phyloP scores from a whole-genome alignment of 495 filamentous ascomycete genomes.

The Immersiella caudata region DNA sequence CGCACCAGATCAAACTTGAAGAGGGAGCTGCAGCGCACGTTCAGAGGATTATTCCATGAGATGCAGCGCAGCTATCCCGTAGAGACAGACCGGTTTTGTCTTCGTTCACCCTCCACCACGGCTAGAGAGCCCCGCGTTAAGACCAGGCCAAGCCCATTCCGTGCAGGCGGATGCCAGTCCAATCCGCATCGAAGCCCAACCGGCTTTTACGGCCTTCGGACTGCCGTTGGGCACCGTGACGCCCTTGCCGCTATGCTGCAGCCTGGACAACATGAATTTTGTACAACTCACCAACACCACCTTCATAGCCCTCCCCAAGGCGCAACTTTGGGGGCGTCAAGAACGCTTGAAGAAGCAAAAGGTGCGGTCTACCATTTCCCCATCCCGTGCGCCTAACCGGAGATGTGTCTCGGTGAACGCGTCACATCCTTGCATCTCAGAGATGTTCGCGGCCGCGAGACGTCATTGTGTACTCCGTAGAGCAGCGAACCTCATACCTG shows the following conservation, averaged over 20 bases:
- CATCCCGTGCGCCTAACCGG: slow-evolving; percentile 14
- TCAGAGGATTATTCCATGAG: neutral
- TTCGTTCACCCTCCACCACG: neutral
- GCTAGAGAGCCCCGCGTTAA: slow-evolving; percentile 14
- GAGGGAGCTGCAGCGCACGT: neutral
- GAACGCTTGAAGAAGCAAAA: slow-evolving; percentile 1
- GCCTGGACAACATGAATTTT: slow-evolving; percentile 38
- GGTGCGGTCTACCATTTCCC: slow-evolving; percentile 15
- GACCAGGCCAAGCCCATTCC: slow-evolving; percentile 5
- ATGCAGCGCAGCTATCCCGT: slow-evolving; percentile 9
- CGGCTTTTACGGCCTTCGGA: slow-evolving; percentile 22
- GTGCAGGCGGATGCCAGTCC: slow-evolving; percentile 36
- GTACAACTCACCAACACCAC: slow-evolving; percentile 55
- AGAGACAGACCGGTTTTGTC: neutral
- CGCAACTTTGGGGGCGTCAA: slow-evolving; percentile 9
- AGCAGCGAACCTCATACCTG: slow-evolving; percentile 4
- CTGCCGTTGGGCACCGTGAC: slow-evolving; percentile 53
- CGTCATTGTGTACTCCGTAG: slow-evolving; percentile 6
- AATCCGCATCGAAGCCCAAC: slow-evolving; percentile 44
- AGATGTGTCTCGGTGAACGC: slow-evolving; percentile 14
- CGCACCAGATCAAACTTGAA: neutral
- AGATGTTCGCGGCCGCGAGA: neutral
- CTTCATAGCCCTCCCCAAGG: slow-evolving; percentile 22
- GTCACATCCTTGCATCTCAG: slow-evolving; percentile 2
- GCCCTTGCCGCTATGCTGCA: slow-evolving; percentile 50